A percentile compares a stretch with the other conserved stretches of the same genome.
These are phyloP conservation scores for Neofusicoccum laricinum DNA, from an alignment of 2,329 filamentous ascomycete species.

Conservation along the genomic window DNA sequence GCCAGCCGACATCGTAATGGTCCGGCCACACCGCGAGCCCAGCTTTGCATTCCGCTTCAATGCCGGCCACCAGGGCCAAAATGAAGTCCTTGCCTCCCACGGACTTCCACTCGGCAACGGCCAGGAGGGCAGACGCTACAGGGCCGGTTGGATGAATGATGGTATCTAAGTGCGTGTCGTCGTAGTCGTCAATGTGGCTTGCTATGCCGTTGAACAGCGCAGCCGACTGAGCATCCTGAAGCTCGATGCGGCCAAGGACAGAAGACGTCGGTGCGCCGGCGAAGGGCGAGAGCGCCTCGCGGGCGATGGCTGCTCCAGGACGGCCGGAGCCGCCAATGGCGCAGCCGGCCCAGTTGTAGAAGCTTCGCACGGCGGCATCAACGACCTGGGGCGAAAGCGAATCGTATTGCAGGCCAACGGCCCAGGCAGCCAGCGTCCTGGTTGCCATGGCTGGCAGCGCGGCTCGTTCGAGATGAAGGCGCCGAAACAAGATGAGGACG, in stretches of 20 bases:
- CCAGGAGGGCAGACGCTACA: constrained; percentile 50
- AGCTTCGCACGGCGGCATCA: constrained; percentile 45
- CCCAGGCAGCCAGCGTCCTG: constrained; percentile 48
- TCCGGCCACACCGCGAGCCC: constrained; percentile 52
- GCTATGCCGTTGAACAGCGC: constrained; percentile 55
- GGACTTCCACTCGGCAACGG: constrained; percentile 43
- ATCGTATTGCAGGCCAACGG: constrained; percentile 40
- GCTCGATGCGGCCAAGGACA: constrained; percentile 32
- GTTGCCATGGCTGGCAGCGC: constrained; percentile 42
- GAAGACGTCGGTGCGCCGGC: constrained; percentile 37
- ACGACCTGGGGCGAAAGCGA: constrained; percentile 42
- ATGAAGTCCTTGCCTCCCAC: constrained; percentile 49
- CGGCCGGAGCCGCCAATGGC: constrained; percentile 51
- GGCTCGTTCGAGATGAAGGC: constrained; percentile 7
- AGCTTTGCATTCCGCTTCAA: constrained; percentile 54
- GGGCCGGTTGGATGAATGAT: constrained; percentile 56
- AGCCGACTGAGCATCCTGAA: constrained; percentile 47
- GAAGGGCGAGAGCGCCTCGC: constrained; percentile 35
- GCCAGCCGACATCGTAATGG: constrained; percentile 57
- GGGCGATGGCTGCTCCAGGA: constrained; percentile 41
- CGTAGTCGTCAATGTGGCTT: constrained; percentile 56
- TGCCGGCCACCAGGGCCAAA: constrained; percentile 50
- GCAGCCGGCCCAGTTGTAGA: constrained; percentile 57
- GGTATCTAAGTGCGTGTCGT: constrained; percentile 56
- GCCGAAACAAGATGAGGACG: background rate